Evolutionary conservation across 1,284 basidiomycete species (phyloP).

Genomic region (Trichosporon coremiiforme): DNA sequence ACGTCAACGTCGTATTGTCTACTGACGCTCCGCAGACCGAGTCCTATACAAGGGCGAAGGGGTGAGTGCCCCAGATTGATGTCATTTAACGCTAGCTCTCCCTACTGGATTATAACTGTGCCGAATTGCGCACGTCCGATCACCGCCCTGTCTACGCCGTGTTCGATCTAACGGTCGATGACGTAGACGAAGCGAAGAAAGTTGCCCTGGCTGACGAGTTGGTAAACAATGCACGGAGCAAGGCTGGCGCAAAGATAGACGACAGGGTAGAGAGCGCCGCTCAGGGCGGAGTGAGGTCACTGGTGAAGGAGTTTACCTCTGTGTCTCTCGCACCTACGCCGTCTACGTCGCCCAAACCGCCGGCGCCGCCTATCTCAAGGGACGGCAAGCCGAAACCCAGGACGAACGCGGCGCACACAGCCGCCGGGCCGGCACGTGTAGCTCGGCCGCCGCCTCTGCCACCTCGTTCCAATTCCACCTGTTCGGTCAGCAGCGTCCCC

Average conservation of each 20-base stretch:
- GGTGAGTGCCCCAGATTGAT: conserved; percentile 67
- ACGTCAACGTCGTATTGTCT: conserved; percentile 29
- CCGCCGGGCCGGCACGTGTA: neutral
- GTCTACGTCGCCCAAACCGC: conserved; percentile 14
- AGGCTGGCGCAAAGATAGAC: conserved; percentile 23
- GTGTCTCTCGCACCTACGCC: conserved; percentile 24
- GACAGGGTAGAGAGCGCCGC: conserved; percentile 27
- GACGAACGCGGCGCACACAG: neutral
- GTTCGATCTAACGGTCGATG: conserved; percentile 74
- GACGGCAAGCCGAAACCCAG: conserved; percentile 24
- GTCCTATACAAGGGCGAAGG: conserved; percentile 76
- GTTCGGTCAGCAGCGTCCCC: conserved; percentile 20
- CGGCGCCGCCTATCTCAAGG: conserved; percentile 28
- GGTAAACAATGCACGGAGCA: conserved; percentile 22
- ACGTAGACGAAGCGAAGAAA: conserved; percentile 75
- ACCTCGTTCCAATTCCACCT: conserved; percentile 5
- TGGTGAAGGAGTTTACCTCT: conserved; percentile 35
- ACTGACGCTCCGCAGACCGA: conserved; percentile 65
- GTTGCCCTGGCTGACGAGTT: conserved; percentile 45
- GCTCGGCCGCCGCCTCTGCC: neutral
- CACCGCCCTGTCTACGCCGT: conserved; percentile 91
- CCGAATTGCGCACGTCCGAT: conserved; percentile 85
- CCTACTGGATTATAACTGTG: conserved; percentile 60
- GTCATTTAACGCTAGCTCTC: conserved; percentile 30
- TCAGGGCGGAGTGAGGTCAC: conserved; percentile 33